Evolutionary conservation across 768 basidiomycete species (phyloP).

Genomic region (Agaricus subrufescens): DNA sequence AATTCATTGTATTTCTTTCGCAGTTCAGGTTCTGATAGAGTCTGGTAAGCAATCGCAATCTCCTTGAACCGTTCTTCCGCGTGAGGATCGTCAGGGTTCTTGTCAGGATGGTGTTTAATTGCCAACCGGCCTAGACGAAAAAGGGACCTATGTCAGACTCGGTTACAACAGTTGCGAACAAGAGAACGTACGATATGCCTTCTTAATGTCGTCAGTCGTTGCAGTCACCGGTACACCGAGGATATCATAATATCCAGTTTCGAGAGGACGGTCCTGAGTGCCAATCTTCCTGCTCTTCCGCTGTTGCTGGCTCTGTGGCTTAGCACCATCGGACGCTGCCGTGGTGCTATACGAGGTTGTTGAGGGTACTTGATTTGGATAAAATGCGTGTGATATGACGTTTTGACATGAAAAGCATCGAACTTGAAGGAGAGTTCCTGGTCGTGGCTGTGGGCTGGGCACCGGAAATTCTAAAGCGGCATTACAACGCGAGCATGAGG

Average conservation of each 20-base stretch:
- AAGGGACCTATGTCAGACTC: not conserved
- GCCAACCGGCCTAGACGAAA: slow-evolving; percentile 60
- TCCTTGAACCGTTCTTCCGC: slow-evolving; percentile 89
- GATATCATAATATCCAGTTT: slow-evolving; percentile 89
- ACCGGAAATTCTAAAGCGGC: slow-evolving; percentile 62
- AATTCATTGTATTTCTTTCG: slow-evolving; percentile 91
- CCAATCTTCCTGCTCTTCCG: slow-evolving; percentile 76
- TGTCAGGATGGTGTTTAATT: slow-evolving; percentile 90
- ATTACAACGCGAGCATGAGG: slow-evolving; percentile 57
- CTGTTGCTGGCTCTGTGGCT: slow-evolving; percentile 19
- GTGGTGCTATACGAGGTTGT: slow-evolving; percentile 7
- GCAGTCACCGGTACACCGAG: slow-evolving; percentile 74
- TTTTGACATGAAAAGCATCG: slow-evolving; percentile 67
- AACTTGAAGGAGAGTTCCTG: slow-evolving; percentile 56
- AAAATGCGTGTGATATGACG: slow-evolving; percentile 60
- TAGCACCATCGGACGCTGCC: slow-evolving; percentile 3
- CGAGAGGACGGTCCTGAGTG: slow-evolving; percentile 82
- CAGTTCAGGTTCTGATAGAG: slow-evolving; percentile 70
- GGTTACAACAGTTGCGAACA: not conserved
- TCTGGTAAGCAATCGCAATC: slow-evolving; percentile 88
- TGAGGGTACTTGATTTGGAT: slow-evolving; percentile 52
- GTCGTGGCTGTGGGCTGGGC: slow-evolving; percentile 51
- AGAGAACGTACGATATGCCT: slow-evolving; percentile 68
- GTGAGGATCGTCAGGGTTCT: slow-evolving; percentile 81
- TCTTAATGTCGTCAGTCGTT: slow-evolving; percentile 83